Base-by-base conservation (phyloP, 306 rosid species). In the Albizia julibrissin region DNA sequence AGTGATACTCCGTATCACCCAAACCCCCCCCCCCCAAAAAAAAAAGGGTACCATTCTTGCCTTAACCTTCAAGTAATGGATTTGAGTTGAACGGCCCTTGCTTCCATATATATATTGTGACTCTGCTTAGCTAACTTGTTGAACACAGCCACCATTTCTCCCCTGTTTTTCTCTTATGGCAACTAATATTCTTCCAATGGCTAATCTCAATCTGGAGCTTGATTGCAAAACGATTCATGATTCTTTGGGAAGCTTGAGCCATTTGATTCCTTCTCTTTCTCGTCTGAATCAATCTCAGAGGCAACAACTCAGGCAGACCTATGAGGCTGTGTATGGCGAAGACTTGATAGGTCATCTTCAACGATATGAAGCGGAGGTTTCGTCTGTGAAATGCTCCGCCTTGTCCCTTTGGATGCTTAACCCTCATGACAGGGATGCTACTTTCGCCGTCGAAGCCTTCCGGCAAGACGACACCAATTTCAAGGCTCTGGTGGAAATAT, bases 361-460 rank as follows among this genome's bases (percentile, higher is more conserved):
- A 64, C 86, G 66, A 49, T 80, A 80, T 77, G 89, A 82, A 75
- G 46, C 64, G 61, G 87, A 42, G 76, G 33, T 78, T 66, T 90
- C 87, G 22, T 76, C 84, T 16, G 85, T 76, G 37, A 76, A 88
- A 9, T 79, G 73, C 46, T 84, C 83, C 82, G 84, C 84, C 68
- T 80, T 93, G 78, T 88, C 88, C 10, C 16, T 86, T 69, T 93
- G 93, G 92, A 89, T 93, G 91, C 85, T 88, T 54, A 89, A 88
- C 40, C 83, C 91, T 19, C 90, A 89, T 44, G 94, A 93, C 4
- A 83, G 95, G 0, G 97, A 91, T 49, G 95, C 95, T 10, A 27
- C 74, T 42, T 26, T 89, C 18, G 86, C 84, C 2, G 76, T 84
- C 44, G 91, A 89, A 80, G 93, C 95, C 19, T 90, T 90, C 22